These are phyloP conservation scores for Ophiostoma ips DNA, from an alignment of 2,329 filamentous ascomycete genomes.

Conservation along the genomic window DNA sequence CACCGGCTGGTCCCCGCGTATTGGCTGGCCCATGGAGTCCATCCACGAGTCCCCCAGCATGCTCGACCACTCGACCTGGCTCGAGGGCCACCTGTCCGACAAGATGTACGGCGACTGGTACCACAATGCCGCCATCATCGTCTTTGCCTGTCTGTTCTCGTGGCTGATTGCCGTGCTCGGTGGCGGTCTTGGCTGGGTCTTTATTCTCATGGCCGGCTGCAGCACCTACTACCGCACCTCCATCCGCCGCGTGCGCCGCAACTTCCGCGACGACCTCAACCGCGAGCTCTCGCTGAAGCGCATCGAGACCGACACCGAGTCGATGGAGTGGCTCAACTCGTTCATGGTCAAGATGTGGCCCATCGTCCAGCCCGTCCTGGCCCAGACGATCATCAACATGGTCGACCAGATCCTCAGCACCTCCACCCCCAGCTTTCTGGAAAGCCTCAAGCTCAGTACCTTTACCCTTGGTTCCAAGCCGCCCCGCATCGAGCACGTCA, in stretches of 20 bases:
- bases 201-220: constrained; percentile 83
- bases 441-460: constrained; percentile 83
- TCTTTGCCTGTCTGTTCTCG: constrained; percentile 79
- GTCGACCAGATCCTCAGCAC: constrained; percentile 94
- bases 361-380: constrained; percentile 90
- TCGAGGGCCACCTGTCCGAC: constrained; percentile 75
- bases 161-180: constrained; percentile 85
- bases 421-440: constrained; percentile 79
- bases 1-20: constrained; percentile 80
- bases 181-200: constrained; percentile 83
- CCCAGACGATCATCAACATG: constrained; percentile 79
- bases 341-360: constrained; percentile 99
- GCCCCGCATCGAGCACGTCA: constrained; percentile 91
- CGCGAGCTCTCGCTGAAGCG: constrained; percentile 71
- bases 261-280: constrained; percentile 87
- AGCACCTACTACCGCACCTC: constrained; percentile 96
- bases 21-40: constrained; percentile 54
- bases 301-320: constrained; percentile 82
- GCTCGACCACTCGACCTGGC: constrained; percentile 74
- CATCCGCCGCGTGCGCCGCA: constrained; percentile 79
- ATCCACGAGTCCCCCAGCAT: constrained; percentile 49
- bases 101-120: constrained; percentile 97
- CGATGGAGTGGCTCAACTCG: constrained; percentile 97
- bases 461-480: constrained; percentile 93
- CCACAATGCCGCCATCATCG: constrained; percentile 86